phyloP scores from a whole-genome alignment of 116 monocot genomes.

The Iris pallida region DNA sequence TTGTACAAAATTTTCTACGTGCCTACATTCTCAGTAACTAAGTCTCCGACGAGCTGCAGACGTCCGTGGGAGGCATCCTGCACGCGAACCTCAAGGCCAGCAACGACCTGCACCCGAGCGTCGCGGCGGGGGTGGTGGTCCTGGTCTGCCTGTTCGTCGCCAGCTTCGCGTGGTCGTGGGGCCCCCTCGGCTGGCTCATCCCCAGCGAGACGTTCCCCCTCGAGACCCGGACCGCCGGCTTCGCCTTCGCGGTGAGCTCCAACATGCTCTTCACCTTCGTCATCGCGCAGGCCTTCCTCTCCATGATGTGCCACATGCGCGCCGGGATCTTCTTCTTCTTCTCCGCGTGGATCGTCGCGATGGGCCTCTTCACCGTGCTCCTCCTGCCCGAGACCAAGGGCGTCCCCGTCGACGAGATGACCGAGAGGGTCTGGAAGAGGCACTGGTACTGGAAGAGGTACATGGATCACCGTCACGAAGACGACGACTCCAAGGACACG shows the following conservation, averaged over 20 bases:
- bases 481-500: no score
- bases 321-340: slow-evolving; percentile 72
- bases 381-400: slow-evolving; percentile 75
- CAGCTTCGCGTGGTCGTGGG: slow-evolving; percentile 77
- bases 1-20: no score
- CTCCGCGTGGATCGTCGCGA: slow-evolving; percentile 47
- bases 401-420: slow-evolving; percentile 82
- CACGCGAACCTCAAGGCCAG: slow-evolving; percentile 6
- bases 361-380: slow-evolving; percentile 35
- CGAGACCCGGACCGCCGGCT: slow-evolving; percentile 56
- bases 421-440: slow-evolving; percentile 46
- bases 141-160: slow-evolving; percentile 48
- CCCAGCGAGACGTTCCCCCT: slow-evolving; percentile 72
- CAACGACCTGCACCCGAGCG: slow-evolving; percentile 5
- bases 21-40: no score
- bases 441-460: slow-evolving; percentile 70
- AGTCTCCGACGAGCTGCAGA: no score
- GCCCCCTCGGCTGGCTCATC: slow-evolving; percentile 62
- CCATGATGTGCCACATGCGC: slow-evolving; percentile 67
- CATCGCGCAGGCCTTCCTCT: slow-evolving; percentile 63
- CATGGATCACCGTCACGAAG: slow-evolving; percentile 12
- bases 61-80: slow-evolving; percentile 32
- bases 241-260: slow-evolving; percentile 43
- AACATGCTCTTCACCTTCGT: slow-evolving; percentile 80
- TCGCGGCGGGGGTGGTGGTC: slow-evolving; percentile 29